Conservation (phyloP, 129 eudicot species). For the Deinandra increscens region DNA sequence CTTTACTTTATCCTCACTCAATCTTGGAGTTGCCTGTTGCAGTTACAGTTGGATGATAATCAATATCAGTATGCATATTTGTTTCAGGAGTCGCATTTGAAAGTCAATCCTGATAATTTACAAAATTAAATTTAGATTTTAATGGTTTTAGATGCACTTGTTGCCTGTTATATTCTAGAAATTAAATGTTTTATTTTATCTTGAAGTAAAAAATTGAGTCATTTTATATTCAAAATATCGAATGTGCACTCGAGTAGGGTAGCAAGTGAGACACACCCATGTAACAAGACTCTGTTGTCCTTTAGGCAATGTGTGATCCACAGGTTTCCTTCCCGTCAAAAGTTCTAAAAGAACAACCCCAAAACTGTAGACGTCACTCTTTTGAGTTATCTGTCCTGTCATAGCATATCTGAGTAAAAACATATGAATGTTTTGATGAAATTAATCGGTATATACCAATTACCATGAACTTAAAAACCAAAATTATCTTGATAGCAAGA, state of each 20-base stretch:
- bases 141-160: neutral
- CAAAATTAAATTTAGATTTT: neutral
- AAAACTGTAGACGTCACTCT: slow-evolving; percentile 56
- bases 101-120: neutral
- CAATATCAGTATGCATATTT: neutral
- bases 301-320: slow-evolving; percentile 85
- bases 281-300: slow-evolving; percentile 87
- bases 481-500: neutral
- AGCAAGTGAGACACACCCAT: slow-evolving; percentile 47
- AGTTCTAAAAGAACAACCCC: slow-evolving; percentile 50
- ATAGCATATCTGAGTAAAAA: slow-evolving; percentile 36
- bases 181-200: neutral
- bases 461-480: neutral
- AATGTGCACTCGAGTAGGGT: neutral
- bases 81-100: neutral
- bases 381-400: slow-evolving; percentile 41
- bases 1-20: slow-evolving; percentile 91
- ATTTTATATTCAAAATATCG: neutral
- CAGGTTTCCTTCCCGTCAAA: slow-evolving; percentile 52
- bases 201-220: neutral
- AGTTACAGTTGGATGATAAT: slow-evolving; percentile 20
- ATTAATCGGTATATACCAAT: neutral
- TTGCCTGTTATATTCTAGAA: neutral
- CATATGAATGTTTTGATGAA: slow-evolving; percentile 10
- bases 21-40: slow-evolving; percentile 89